Evolutionary conservation across 768 basidiomycete genomes (phyloP).

Genomic region (Tulasnella sp.): DNA sequence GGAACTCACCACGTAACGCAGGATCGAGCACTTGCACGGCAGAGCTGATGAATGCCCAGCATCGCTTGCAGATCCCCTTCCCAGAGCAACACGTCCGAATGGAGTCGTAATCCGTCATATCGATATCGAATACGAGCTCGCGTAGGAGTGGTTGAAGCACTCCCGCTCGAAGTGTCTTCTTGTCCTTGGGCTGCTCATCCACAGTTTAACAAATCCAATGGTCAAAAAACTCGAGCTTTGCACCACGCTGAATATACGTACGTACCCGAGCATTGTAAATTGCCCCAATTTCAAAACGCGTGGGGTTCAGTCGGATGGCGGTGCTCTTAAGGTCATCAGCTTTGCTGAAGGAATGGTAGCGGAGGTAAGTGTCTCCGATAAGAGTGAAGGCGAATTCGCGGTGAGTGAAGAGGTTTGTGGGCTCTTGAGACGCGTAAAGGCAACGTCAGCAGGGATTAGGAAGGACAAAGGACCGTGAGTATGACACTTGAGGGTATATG

Average conservation of each 20-base stretch:
- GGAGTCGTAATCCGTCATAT: conserved; percentile 98
- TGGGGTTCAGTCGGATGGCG: conserved; percentile 72
- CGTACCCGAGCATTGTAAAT: conserved; percentile 78
- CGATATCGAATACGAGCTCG: conserved; percentile 98
- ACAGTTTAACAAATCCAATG: neutral
- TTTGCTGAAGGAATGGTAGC: conserved; percentile 83
- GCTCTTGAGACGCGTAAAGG: neutral
- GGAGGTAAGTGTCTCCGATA: conserved; percentile 79
- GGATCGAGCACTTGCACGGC: conserved; percentile 81
- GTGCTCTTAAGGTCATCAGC: conserved; percentile 88
- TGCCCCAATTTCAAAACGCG: conserved; percentile 94
- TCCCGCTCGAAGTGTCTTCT: conserved; percentile 63
- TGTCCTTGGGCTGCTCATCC: conserved; percentile 71
- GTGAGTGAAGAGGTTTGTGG: conserved; percentile 67
- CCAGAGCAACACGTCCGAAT: conserved; percentile 91
- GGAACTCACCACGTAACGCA: conserved; percentile 46
- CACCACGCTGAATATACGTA: no score
- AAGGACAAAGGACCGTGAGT: no score
- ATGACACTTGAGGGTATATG: neutral
- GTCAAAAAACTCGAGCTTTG: no score
- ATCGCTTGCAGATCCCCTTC: conserved; percentile 81
- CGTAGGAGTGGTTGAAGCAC: conserved; percentile 66
- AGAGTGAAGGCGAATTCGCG: conserved; percentile 96
- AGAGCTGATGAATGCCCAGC: conserved; percentile 90
- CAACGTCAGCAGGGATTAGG: no score